These are phyloP conservation scores for Diaporthe ilicicola DNA, from an alignment of 2,329 filamentous ascomycete species.

Conservation along the genomic window DNA sequence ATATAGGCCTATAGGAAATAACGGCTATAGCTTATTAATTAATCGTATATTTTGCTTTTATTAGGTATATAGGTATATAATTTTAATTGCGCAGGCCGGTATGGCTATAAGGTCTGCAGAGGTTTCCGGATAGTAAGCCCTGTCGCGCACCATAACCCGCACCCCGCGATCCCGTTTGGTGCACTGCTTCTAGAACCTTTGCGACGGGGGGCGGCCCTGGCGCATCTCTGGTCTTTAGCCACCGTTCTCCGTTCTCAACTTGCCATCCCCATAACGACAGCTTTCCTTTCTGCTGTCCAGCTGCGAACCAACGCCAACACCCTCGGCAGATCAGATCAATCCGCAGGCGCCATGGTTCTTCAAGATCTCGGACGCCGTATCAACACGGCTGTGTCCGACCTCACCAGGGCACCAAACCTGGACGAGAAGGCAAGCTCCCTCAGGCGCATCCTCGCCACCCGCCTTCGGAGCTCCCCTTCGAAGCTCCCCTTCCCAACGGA, in stretches of 20 bases:
- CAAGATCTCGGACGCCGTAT: slow-evolving; percentile 99
- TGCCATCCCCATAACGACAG: neutral
- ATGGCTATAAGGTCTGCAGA: too few species aligned
- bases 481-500: neutral
- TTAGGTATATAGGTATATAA: too few species aligned
- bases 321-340: slow-evolving; percentile 1
- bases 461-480: slow-evolving; percentile 14
- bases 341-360: slow-evolving; percentile 79
- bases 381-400: slow-evolving; percentile 92
- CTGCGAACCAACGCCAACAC: slow-evolving; percentile 4
- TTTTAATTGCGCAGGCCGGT: too few species aligned
- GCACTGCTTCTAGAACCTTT: slow-evolving; percentile 21
- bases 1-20: too few species aligned
- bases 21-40: too few species aligned
- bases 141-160: too few species aligned
- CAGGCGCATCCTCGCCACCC: neutral
- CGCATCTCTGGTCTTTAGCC: slow-evolving; percentile 14
- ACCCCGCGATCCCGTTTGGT: slow-evolving; percentile 9
- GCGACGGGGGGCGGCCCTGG: neutral
- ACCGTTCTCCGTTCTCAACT: neutral
- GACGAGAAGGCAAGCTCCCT: slow-evolving; percentile 81
- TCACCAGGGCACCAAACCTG: slow-evolving; percentile 90
- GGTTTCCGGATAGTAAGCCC: too few species aligned
- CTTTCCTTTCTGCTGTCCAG: slow-evolving; percentile 12
- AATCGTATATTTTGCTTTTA: too few species aligned